Conservation (phyloP, 768 basidiomycete genomes). For the Auricularia sp. region DNA sequence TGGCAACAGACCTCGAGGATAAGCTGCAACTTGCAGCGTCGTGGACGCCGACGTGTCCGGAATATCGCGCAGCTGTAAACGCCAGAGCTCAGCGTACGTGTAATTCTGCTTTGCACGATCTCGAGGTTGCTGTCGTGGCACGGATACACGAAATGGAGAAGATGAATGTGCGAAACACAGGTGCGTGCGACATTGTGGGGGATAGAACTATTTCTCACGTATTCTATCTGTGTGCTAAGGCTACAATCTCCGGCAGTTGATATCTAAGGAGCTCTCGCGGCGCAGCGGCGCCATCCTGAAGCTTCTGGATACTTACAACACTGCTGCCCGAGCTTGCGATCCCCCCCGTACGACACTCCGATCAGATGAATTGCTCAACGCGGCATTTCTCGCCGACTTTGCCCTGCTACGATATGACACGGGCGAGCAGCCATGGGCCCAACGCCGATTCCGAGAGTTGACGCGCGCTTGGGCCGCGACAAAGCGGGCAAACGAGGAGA, state of each 20-base stretch:
- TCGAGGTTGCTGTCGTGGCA: neutral
- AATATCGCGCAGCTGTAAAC: neutral
- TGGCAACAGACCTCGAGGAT: neutral
- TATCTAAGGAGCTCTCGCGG: neutral
- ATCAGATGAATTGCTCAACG: neutral
- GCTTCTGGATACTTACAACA: neutral
- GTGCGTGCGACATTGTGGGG: neutral
- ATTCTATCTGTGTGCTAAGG: neutral
- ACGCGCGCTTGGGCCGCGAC: neutral
- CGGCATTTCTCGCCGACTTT: conserved; percentile 3
- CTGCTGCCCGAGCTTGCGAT: neutral
- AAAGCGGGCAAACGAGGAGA: neutral
- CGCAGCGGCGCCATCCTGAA: neutral
- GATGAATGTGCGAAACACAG: neutral
- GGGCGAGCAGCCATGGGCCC: neutral
- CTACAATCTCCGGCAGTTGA: neutral
- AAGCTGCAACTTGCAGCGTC: neutral
- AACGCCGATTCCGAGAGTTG: neutral
- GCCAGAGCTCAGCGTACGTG: neutral
- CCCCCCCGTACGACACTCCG: neutral
- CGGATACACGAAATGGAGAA: neutral
- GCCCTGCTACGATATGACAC: neutral
- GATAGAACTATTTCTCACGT: neutral
- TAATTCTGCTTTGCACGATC: neutral
- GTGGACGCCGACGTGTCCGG: neutral